Evolutionary conservation across 352 stramenopile species (phyloP).

Genomic region (Lagenidium sp.): DNA sequence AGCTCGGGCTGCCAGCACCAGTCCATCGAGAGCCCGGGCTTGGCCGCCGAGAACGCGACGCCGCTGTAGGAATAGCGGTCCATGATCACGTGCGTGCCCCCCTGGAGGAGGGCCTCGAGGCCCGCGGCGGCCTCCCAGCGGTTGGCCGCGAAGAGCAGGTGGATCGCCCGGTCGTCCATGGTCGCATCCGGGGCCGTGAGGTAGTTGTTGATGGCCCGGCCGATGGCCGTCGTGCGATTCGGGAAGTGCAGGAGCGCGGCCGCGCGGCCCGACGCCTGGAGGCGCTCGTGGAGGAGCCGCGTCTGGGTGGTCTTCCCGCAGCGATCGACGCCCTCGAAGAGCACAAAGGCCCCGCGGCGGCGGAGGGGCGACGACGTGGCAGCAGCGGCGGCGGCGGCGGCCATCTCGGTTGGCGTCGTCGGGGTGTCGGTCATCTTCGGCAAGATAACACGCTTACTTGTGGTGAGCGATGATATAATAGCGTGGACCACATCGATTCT

Average conservation of each 20-base stretch:
- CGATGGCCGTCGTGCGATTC: conserved; percentile 88
- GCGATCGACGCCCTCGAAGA: conserved; percentile 98
- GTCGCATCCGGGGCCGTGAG: conserved; percentile 68
- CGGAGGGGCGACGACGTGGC: conserved; percentile 14
- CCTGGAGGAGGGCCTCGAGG: conserved; percentile 55
- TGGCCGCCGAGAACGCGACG: conserved; percentile 97
- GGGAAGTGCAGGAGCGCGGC: conserved; percentile 68
- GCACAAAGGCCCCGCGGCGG: conserved; percentile 93
- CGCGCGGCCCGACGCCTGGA: conserved; percentile 18
- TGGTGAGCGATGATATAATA: too few relatives aligned
- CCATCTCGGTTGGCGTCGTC: too few relatives aligned
- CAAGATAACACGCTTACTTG: too few relatives aligned
- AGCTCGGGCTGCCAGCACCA: conserved; percentile 98
- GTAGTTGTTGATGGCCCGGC: conserved; percentile 97
- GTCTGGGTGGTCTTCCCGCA: conserved; percentile 99
- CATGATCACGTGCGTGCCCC: conserved; percentile 91
- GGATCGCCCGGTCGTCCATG: conserved; percentile 96
- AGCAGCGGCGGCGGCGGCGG: too few relatives aligned
- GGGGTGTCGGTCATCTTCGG: too few relatives aligned
- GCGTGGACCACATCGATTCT: too few relatives aligned
- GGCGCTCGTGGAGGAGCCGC: conserved; percentile 71
- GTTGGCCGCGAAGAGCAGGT: conserved; percentile 99
- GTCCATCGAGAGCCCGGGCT: conserved; percentile 89
- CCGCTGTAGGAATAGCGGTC: conserved; percentile 98
- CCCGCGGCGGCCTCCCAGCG: conserved; percentile 93